A percentile compares a stretch with the other conserved stretches of the same genome.
Conservation (phyloP, 768 basidiomycete genomes). For the Phylloporus rhodoxanthus region DNA sequence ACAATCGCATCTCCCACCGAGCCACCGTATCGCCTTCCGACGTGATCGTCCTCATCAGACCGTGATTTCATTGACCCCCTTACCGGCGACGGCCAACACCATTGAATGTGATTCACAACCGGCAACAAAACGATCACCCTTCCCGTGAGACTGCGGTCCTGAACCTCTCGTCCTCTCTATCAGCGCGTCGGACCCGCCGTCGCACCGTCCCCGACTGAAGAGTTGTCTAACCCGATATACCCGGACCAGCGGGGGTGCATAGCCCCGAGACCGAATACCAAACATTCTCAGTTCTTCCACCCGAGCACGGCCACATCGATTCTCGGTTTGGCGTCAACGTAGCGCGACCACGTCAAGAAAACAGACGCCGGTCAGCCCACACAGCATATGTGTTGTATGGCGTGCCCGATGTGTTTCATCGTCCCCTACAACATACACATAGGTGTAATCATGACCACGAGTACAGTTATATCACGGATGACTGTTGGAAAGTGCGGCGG, state of each 20-base stretch:
- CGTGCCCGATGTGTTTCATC: background rate
- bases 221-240: background rate
- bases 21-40: constrained; percentile 5
- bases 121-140: background rate
- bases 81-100: background rate
- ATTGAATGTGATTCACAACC: background rate
- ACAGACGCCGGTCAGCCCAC: background rate
- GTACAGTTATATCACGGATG: no score
- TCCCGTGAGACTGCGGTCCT: constrained; percentile 3
- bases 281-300: background rate
- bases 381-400: background rate
- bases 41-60: constrained; percentile 3
- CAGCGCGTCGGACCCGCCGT: background rate
- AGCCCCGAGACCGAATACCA: background rate
- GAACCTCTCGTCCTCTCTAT: background rate
- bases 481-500: background rate
- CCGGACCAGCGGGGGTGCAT: background rate
- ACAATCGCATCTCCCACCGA: background rate
- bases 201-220: background rate
- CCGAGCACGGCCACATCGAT: background rate
- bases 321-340: background rate
- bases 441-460: no score
- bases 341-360: background rate
- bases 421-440: no score
- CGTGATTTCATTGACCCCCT: background rate